Evolutionary conservation across 75 land plant genomes (phyloP).

Genomic region (Chamaecyparis obtusa): DNA sequence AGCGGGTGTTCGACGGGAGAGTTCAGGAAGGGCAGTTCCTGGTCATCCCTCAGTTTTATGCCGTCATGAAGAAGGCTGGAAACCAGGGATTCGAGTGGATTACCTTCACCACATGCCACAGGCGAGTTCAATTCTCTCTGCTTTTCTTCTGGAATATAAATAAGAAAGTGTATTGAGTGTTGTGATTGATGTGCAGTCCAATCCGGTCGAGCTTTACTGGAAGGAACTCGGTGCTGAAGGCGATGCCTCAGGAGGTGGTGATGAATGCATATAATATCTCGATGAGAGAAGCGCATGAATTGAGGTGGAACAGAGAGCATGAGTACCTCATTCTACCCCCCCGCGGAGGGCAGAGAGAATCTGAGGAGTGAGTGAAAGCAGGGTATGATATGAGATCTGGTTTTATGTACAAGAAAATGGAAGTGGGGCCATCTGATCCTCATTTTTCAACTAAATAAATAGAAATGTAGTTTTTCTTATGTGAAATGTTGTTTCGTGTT

Average conservation of each 20-base stretch:
- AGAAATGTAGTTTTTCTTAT: no score
- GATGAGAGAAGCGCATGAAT: neutral
- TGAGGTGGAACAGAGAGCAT: neutral
- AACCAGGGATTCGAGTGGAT: no score
- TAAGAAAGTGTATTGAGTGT: no score
- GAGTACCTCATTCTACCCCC: neutral
- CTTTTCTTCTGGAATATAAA: no score
- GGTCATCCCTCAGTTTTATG: conserved; percentile 41
- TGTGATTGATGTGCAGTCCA: neutral
- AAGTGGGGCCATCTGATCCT: no score
- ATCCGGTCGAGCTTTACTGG: neutral
- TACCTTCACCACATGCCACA: no score
- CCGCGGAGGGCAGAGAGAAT: no score
- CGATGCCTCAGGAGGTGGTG: neutral
- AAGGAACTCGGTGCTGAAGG: neutral
- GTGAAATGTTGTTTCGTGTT: no score
- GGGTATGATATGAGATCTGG: no score
- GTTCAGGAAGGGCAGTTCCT: conserved; percentile 27
- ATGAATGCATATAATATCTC: neutral
- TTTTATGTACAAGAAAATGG: no score
- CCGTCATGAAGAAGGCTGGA: conserved; percentile 12
- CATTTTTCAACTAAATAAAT: no score
- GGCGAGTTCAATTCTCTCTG: neutral
- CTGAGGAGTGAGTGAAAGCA: no score
- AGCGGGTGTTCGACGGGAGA: conserved; percentile 22